Evolutionary conservation across 257 asterid genomes (phyloP).

Genomic region (Nicotiana tabacum): DNA sequence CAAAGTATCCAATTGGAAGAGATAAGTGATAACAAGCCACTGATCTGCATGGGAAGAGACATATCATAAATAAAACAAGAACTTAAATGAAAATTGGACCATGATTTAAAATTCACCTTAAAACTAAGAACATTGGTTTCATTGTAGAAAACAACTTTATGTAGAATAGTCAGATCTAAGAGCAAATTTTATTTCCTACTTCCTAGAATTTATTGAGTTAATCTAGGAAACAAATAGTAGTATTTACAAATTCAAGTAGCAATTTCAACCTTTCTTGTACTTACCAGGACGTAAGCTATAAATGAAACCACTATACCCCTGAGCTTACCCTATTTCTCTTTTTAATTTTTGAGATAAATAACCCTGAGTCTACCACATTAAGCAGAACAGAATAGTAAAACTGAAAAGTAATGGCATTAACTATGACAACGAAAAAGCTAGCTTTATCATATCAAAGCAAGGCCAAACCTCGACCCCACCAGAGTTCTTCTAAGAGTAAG

Average conservation of each 20-base stretch:
- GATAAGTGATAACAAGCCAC: background rate
- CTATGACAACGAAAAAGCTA: background rate
- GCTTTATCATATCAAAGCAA: background rate
- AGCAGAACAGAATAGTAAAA: conserved; percentile 15
- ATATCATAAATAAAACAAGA: background rate
- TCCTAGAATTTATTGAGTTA: background rate
- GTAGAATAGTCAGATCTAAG: background rate
- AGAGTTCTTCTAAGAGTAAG: background rate
- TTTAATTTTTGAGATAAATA: background rate
- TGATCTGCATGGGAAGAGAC: background rate
- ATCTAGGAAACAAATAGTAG: background rate
- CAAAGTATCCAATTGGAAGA: background rate
- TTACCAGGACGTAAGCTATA: background rate
- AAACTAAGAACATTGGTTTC: background rate
- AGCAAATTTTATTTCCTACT: background rate
- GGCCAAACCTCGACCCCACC: background rate
- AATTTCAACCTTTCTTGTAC: background rate
- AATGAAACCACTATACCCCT: background rate
- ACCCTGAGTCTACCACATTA: background rate
- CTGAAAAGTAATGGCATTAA: background rate
- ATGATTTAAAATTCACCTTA: background rate
- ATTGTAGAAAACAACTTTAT: background rate
- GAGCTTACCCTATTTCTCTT: background rate
- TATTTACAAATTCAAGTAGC: background rate
- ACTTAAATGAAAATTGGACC: background rate